Base-by-base conservation (phyloP, 371 early-diverging fungal genomes). In the Rhizopus sp. region DNA sequence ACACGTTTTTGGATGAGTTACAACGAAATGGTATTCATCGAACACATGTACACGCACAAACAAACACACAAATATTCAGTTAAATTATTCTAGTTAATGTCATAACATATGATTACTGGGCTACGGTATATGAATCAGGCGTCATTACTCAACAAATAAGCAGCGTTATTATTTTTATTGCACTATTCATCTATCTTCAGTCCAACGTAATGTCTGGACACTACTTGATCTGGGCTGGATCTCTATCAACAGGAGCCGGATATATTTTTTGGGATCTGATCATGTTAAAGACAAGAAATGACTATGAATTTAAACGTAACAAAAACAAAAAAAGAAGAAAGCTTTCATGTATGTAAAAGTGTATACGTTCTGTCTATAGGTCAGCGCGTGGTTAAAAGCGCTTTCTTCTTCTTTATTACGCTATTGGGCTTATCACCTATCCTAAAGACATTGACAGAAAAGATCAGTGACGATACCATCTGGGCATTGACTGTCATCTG, bases 381-480 rank as follows among this genome's bases (percentile, higher is more conserved):
- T 38, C 66, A 75, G 47, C 74, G 76, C 49, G 85, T 89, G 29
- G 76, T 85, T 29, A 93, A 91, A 64, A 86, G 91, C 52, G 87
- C 88, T 7, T 69, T 89, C 1, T 71, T 96, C 13, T 87, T 97
- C 64, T 85, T 88, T 44, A 70, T 87, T 13, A 84, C 93, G 1
- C 64, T 97, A 15, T 77, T 95, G 13, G 93, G 92, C 0, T 75
- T 98, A 3, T 92, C 96, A 2, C 98, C 99, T 3, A 88, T 96
- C 30, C 75, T 97, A 59, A 88, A 88, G 60, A 98, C 96, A 2
- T 73, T 98, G 58, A 98, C 98, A 1, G 82, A 87, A 57, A 92
- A 92, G 60, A 96, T 86, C 6, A 92, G 92, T 51, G 83, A 83
- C 54, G 99, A 98, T 69, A 91, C 97, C 0, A 95, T 98, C 30